Base-by-base conservation (phyloP, 345 rosid genomes). In the Camelina laxa region DNA sequence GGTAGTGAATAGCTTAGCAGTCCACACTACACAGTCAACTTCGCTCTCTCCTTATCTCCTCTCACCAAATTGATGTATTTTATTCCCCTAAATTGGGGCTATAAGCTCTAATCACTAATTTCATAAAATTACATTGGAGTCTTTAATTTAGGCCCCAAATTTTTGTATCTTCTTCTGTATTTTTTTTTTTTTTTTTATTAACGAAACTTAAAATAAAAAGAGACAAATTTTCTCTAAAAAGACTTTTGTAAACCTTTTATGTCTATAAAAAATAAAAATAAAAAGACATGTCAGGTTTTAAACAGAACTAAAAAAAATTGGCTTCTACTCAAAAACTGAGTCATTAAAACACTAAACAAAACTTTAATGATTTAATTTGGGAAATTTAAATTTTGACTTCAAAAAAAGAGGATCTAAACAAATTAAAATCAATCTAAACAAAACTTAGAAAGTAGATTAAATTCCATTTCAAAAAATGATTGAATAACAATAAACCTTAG, bases 261-360 rank as follows among this genome's bases (percentile, higher is more conserved):
- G 45, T 22, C 14, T 70, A n/a, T n/a, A n/a, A n/a, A n/a, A n/a
- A 17, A 27, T 15, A 35, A 35, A 44, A 15, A 9, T 12, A 70
- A 17, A 6, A 12, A 17, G 14, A 60, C 30, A 60, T n/a, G 15
- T n/a, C 49, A 70, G 1, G 67, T n/a, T 70, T 47, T 64, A 27
- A 65, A 16, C 16, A 47, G 4, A 65, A 65, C 27, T 49, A n/a
- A 13, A 51, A 60, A 4, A 27, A 0, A 27, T 9, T 61, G 60
- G 12, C 50, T 71, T 60, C 38, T 36, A 49, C 17, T 31, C 3
- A 17, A 33, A 14, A 64, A 27, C 41, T 47, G 56, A 54, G 22
- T 67, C 72, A 16, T 24, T 22, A n/a, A n/a, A 24, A 41, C 53
- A 13, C 45, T 47, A 33, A 33, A 33, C 36, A 33, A 1, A 33